Conservation (phyloP, 1,284 basidiomycete species). For the Lentinus polychrous region DNA sequence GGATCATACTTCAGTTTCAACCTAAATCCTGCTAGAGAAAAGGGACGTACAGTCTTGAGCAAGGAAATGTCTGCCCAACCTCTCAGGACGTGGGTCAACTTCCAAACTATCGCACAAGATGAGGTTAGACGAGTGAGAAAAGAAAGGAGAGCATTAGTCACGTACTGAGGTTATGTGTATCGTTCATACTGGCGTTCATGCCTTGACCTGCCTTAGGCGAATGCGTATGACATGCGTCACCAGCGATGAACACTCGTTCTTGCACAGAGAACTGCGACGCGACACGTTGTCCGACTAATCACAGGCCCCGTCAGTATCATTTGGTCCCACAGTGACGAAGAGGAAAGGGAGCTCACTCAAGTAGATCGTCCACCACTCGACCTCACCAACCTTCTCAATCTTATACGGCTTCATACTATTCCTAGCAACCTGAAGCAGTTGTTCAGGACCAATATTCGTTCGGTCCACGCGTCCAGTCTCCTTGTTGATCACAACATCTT, state of each 20-base stretch:
- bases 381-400: conserved; percentile 46
- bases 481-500: conserved; percentile 38
- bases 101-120: conserved; percentile 49
- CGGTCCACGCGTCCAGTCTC: conserved; percentile 56
- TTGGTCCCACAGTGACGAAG: background rate
- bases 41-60: conserved; percentile 60
- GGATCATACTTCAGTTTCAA: background rate
- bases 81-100: conserved; percentile 64
- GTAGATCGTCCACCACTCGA: conserved; percentile 82
- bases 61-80: conserved; percentile 63
- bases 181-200: conserved; percentile 77
- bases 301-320: background rate
- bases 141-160: background rate
- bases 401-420: conserved; percentile 65
- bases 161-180: conserved; percentile 69
- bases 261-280: conserved; percentile 59
- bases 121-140: background rate
- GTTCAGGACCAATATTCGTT: conserved; percentile 46
- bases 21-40: background rate
- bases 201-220: conserved; percentile 71
- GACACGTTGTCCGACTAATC: conserved; percentile 66
- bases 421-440: conserved; percentile 59
- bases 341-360: conserved; percentile 32
- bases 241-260: conserved; percentile 76
- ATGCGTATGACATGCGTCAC: conserved; percentile 81